phyloP scores from a whole-genome alignment of 805 yeast genomes.

The Cyberlindnera lachancei region DNA sequence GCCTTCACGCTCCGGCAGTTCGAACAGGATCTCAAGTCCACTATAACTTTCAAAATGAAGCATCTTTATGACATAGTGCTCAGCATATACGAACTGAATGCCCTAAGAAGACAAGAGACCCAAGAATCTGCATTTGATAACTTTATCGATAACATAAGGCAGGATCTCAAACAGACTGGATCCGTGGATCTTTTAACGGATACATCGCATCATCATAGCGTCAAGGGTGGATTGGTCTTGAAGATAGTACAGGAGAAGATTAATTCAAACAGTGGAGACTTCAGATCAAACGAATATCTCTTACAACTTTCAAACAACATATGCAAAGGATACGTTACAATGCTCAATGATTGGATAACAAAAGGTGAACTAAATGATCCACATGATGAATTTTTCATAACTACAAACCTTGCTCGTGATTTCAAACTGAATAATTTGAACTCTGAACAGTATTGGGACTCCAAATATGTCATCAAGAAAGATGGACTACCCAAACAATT shows the following conservation, averaged over 20 bases:
- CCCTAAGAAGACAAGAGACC: slow-evolving; percentile 27
- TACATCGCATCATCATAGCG: slow-evolving; percentile 40
- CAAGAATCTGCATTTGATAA: slow-evolving; percentile 31
- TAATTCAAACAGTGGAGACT: slow-evolving; percentile 58
- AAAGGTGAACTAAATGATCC: slow-evolving; percentile 73
- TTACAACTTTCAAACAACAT: slow-evolving; percentile 45
- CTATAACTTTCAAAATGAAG: slow-evolving; percentile 33
- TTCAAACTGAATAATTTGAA: slow-evolving; percentile 24
- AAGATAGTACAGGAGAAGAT: slow-evolving; percentile 53
- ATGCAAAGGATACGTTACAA: slow-evolving; percentile 52
- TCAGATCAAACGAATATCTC: slow-evolving; percentile 44
- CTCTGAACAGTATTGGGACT: slow-evolving; percentile 64
- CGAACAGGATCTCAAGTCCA: slow-evolving; percentile 40
- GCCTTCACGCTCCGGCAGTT: slow-evolving; percentile 53
- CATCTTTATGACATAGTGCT: slow-evolving; percentile 53
- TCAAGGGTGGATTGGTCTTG: slow-evolving; percentile 75
- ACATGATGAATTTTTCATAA: slow-evolving; percentile 75
- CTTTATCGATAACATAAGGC: slow-evolving; percentile 34
- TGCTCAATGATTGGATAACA: slow-evolving; percentile 75
- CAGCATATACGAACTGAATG: slow-evolving; percentile 41
- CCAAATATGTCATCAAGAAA: slow-evolving; percentile 61
- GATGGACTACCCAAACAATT: slow-evolving; percentile 74
- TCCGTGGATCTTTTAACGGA: slow-evolving; percentile 46
- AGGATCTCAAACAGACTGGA: slow-evolving; percentile 33
- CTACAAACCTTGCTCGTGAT: slow-evolving; percentile 22